These are phyloP conservation scores for Closterium sp. DNA, from an alignment of 139 green algal species.

Conservation along the genomic window DNA sequence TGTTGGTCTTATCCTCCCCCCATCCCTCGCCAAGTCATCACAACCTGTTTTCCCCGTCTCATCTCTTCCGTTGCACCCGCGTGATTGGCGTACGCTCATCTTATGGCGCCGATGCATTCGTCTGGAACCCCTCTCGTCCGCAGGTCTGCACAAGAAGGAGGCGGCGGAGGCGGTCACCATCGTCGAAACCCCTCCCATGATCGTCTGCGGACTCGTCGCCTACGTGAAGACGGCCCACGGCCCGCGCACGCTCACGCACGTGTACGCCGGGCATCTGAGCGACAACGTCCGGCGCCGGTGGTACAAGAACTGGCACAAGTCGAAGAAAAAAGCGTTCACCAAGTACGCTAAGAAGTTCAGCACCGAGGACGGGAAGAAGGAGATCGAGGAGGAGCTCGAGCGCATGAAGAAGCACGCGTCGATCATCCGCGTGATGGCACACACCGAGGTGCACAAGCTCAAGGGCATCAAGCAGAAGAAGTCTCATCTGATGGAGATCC, in stretches of 20 bases:
- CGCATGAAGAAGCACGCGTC: constrained; percentile 92
- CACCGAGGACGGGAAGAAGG: constrained; percentile 77
- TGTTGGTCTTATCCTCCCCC: no score
- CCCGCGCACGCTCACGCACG: constrained; percentile 87
- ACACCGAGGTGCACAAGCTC: constrained; percentile 58
- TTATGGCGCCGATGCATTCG: background rate
- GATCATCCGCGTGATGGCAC: constrained; percentile 53
- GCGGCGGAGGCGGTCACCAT: constrained; percentile 95
- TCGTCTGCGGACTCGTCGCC: constrained; percentile 95
- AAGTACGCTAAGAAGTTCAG: constrained; percentile 96
- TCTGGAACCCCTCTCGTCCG: background rate
- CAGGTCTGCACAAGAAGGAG: constrained; percentile 99
- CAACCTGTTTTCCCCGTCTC: background rate
- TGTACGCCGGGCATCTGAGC: constrained; percentile 96
- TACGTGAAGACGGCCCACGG: constrained; percentile 94
- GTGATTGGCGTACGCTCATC: background rate
- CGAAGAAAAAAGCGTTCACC: constrained; percentile 99
- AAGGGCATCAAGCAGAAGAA: constrained; percentile 83
- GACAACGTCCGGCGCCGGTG: constrained; percentile 88
- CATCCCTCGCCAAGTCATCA: no score
- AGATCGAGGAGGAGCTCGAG: constrained; percentile 85
- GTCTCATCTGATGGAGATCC: constrained; percentile 98
- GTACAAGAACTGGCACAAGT: constrained; percentile 99
- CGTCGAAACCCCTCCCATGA: constrained; percentile 93
- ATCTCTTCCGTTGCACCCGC: background rate